Base-by-base conservation (phyloP, 495 filamentous ascomycete genomes). In the Trichoderma virens region DNA sequence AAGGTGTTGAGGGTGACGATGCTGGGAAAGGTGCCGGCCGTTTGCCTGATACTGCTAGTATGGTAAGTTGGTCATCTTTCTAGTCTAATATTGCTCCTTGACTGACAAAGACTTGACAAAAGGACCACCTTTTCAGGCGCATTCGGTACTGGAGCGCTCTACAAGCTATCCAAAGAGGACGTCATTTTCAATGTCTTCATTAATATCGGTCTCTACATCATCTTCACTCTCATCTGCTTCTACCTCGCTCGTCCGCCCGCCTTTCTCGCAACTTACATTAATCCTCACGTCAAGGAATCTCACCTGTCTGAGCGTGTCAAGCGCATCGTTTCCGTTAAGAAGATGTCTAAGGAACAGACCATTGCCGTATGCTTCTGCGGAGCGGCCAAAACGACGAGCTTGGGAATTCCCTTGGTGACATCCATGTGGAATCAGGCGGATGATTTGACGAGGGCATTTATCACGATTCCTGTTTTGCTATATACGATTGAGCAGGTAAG, bases 301-400 rank as follows among this genome's bases (percentile, higher is more conserved):
- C 64, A 60, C 25, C 65, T 74, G 20, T 72, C 73, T 8, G 27
- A 30, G 6, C 25, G 59, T 1, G 25, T 70, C 59, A 66, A 63
- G 60, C 66, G 64, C 34, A 66, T 65, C 18, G 25, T 74, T n/a
- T 70, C 65, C 1, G 38, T 83, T 39, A 73, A 68, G 62, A 73
- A 68, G 45, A 76, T 83, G 67, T 67, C 79, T 0, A 72, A 75
- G 2, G 76, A 80, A 60, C 78, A 82, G 61, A 78, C 82, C 0
- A 77, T 84, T 64, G 81, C 81, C 7, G 77, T 83, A 1, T 85
- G 82, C 65, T 84, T 83, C 69, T 85, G 82, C 64, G 82, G 79
- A 1, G 81, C 82, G 0, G 81, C 82, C 27, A 85, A 85, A 69
- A 85, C 81, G 56, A 84, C 81, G 11, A 79, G 79, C 13, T 69